Evolutionary conservation across 441 rosid genomes (phyloP).

Genomic region (Pelargonium cotyledonis): DNA sequence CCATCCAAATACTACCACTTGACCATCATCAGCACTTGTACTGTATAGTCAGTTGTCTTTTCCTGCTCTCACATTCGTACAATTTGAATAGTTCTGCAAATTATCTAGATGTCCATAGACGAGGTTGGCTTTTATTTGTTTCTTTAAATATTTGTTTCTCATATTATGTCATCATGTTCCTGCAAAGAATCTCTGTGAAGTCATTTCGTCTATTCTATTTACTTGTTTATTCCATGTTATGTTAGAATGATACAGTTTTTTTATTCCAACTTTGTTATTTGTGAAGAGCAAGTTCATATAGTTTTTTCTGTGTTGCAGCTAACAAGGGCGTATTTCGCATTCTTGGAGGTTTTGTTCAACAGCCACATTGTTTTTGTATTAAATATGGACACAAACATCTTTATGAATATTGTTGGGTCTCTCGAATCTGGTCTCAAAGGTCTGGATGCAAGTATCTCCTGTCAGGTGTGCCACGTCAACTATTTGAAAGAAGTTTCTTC

Average conservation of each 20-base stretch:
- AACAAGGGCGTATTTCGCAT: constrained; percentile 89
- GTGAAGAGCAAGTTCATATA: not conserved
- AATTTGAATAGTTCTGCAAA: not conserved
- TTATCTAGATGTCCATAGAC: not conserved
- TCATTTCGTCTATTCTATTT: not conserved
- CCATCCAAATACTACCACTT: not conserved
- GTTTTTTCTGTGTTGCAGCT: constrained; percentile 42
- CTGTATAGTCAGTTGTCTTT: not conserved
- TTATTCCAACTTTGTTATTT: not conserved
- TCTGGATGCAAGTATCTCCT: constrained; percentile 76
- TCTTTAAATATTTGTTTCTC: not conserved
- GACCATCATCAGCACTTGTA: not conserved
- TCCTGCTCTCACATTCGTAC: not conserved
- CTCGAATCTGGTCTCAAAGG: constrained; percentile 98
- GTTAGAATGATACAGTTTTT: not conserved
- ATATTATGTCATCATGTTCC: not conserved
- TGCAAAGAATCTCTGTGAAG: not conserved
- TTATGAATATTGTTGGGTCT: constrained; percentile 86
- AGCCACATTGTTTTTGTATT: constrained; percentile 66
- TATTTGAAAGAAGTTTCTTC: not conserved
- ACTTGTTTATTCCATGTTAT: constrained; percentile 14
- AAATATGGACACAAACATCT: constrained; percentile 76
- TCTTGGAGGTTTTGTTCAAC: constrained; percentile 84
- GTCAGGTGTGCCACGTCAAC: constrained; percentile 53
- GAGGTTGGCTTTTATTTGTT: not conserved